phyloP scores from a whole-genome alignment of 1,284 basidiomycete genomes.

The Boletellus deceptivus region DNA sequence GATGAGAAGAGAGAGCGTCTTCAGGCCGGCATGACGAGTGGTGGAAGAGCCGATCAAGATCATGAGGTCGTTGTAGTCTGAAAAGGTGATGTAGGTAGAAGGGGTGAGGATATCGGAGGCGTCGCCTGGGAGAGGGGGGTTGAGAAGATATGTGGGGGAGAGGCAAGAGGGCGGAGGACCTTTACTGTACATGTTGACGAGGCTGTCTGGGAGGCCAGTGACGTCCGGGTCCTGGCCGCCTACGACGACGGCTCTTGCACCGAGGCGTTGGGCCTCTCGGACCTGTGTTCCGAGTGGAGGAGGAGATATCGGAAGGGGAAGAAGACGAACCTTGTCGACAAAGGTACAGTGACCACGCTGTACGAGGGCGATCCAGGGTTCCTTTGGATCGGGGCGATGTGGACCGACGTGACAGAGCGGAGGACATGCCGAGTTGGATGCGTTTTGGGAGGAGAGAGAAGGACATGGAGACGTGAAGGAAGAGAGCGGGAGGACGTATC shows the following conservation, averaged over 20 bases:
- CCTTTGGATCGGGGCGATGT: conserved; percentile 52
- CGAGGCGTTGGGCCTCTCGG: conserved; percentile 76
- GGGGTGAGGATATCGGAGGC: conserved; percentile 69
- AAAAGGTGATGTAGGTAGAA: conserved; percentile 71
- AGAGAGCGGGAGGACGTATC: conserved; percentile 75
- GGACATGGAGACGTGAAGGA: conserved; percentile 63
- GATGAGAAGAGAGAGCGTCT: conserved; percentile 71
- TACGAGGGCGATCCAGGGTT: conserved; percentile 83
- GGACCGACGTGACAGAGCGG: conserved; percentile 55
- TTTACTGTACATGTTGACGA: conserved; percentile 90
- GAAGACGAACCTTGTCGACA: conserved; percentile 64
- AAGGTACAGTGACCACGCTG: conserved; percentile 87
- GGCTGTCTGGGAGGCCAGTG: conserved; percentile 69
- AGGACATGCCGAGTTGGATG: conserved; percentile 61
- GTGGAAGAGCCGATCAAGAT: conserved; percentile 65
- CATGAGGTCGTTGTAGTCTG: conserved; percentile 62
- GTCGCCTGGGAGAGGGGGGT: conserved; percentile 50
- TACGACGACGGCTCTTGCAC: conserved; percentile 86
- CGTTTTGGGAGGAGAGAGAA: conserved; percentile 7
- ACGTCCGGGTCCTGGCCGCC: conserved; percentile 71
- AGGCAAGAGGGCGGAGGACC: conserved; percentile 42
- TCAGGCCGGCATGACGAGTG: conserved; percentile 70
- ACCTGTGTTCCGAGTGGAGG: conserved; percentile 24
- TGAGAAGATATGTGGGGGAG: neutral
- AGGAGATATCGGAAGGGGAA: neutral